Conservation (phyloP, 2,329 filamentous ascomycete genomes). For the Ascochyta pisi region DNA sequence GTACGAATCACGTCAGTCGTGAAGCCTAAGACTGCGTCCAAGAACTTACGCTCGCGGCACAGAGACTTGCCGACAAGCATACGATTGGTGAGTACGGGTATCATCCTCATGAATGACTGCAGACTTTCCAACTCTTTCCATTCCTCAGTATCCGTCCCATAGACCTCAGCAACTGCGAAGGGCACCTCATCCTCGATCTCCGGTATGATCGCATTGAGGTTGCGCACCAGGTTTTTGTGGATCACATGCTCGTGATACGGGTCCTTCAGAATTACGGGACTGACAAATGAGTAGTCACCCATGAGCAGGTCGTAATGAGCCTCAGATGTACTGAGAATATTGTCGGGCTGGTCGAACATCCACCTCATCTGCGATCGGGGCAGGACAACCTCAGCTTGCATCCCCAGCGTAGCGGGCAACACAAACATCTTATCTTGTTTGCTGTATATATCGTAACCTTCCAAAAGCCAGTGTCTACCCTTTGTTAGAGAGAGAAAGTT, state of each 20-base stretch:
- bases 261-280: conserved; percentile 44
- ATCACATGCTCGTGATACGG: conserved; percentile 53
- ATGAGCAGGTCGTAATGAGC: conserved; percentile 50
- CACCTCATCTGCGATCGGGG: conserved; percentile 47
- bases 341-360: conserved; percentile 54
- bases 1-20: conserved; percentile 55
- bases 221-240: conserved; percentile 50
- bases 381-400: conserved; percentile 41
- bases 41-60: conserved; percentile 56
- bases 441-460: conserved; percentile 35
- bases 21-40: conserved; percentile 58
- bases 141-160: conserved; percentile 45
- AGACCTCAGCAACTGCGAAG: conserved; percentile 42
- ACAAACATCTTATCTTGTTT: conserved; percentile 36
- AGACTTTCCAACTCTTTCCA: conserved; percentile 49
- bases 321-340: conserved; percentile 45
- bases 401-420: conserved; percentile 33
- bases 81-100: conserved; percentile 53
- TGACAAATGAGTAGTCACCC: conserved; percentile 50
- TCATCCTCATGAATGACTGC: conserved; percentile 47
- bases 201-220: conserved; percentile 48
- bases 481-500: conserved; percentile 30
- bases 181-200: conserved; percentile 50
- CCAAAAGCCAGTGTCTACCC: conserved; percentile 31
- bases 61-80: conserved; percentile 55